A percentile compares a stretch with the other conserved stretches of the same genome.
phyloP scores from a whole-genome alignment of 208 protist genomes.

The Leishmania martiniquensis region DNA sequence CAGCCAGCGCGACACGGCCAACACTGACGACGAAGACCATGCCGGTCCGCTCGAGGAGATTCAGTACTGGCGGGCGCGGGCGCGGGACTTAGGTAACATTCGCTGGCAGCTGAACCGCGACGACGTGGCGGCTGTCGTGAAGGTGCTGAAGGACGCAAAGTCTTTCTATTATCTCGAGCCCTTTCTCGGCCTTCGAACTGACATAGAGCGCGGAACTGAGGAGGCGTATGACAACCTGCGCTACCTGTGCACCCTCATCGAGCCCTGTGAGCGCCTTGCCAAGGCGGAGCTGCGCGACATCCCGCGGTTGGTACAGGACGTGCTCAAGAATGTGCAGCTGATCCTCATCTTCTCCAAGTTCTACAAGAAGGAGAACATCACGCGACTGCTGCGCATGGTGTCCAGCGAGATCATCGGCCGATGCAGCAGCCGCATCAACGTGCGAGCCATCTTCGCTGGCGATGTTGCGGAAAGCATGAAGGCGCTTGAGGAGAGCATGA shows the following conservation, averaged over 20 bases:
- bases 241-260: conserved; percentile 94
- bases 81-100: conserved; percentile 96
- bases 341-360: conserved; percentile 94
- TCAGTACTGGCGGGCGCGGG: conserved; percentile 94
- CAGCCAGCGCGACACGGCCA: conserved; percentile 63
- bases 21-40: conserved; percentile 39
- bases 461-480: conserved; percentile 92
- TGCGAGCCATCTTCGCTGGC: conserved; percentile 95
- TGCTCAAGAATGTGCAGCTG: conserved; percentile 93
- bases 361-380: conserved; percentile 96
- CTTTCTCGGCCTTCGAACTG: conserved; percentile 92
- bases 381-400: conserved; percentile 93
- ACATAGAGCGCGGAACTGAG: conserved; percentile 94
- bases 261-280: conserved; percentile 93
- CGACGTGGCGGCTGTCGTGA: conserved; percentile 93
- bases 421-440: conserved; percentile 93
- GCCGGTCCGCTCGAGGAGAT: conserved; percentile 96
- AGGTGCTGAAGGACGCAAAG: conserved; percentile 92
- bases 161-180: conserved; percentile 94
- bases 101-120: conserved; percentile 93
- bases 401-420: conserved; percentile 97
- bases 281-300: conserved; percentile 88
- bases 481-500: conserved; percentile 92
- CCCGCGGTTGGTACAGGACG: conserved; percentile 85
- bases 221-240: conserved; percentile 97